Evolutionary conservation across 2,329 filamentous ascomycete species (phyloP).

Genomic region (Xylaria hypoxylon): DNA sequence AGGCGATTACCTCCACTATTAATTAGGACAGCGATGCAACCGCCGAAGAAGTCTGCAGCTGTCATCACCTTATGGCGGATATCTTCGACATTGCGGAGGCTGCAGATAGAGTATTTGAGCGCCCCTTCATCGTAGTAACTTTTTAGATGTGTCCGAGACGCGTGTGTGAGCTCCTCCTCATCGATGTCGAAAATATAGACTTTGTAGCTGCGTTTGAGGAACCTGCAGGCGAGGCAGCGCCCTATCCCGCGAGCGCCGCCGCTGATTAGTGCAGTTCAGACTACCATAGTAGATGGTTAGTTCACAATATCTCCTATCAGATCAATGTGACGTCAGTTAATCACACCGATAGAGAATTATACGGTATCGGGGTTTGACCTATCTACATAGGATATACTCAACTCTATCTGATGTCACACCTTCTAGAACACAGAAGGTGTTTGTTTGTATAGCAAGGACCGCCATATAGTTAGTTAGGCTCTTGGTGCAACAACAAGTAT

Average conservation of each 20-base stretch:
- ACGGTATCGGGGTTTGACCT: no score
- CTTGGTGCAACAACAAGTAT: no score
- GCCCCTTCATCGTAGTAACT: background rate
- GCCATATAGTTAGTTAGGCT: no score
- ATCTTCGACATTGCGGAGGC: background rate
- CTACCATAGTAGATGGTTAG: background rate
- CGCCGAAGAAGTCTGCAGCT: no score
- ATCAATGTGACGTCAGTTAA: no score
- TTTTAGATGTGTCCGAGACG: background rate
- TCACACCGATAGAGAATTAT: no score
- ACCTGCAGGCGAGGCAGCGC: background rate
- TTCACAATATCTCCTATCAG: no score
- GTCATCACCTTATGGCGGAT: background rate
- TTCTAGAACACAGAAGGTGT: no score
- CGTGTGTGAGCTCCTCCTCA: background rate
- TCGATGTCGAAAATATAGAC: background rate
- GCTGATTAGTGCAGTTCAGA: background rate
- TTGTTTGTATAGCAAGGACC: no score
- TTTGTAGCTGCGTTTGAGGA: no score
- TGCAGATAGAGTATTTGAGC: background rate
- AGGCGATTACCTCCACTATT: background rate
- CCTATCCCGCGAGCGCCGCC: background rate
- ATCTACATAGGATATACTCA: no score
- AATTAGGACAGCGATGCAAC: background rate
- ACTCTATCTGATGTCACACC: no score